Evolutionary conservation across 495 filamentous ascomycete species (phyloP), one percentile per base, ranked within the genome.

Genomic region (Podospora tetraspora): DNA sequence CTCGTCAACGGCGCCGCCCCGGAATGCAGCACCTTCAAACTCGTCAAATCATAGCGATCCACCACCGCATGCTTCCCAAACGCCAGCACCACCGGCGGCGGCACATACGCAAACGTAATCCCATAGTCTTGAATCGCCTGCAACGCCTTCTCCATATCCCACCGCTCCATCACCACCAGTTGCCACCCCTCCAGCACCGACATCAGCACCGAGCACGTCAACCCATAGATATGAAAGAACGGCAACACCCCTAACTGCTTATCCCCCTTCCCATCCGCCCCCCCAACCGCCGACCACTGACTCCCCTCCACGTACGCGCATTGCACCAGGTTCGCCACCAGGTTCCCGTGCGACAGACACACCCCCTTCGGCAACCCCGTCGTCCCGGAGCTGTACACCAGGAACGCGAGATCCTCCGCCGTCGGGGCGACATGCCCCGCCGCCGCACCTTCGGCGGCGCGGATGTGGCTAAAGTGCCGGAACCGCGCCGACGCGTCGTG

Each of bases 331-430:
- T 97, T 95, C 69, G 92, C 79, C 3, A 94, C 82, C 61, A 97
- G 88, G 77, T 97, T 97, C 63, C 77, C 72, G 75, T 98, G 94
- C 57, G 85, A 90, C 10, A 97, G 80, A 87, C 91, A 91, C n/a
- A 97, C 94, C 21, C 94, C 94, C 79, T 98, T 97, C 2, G 95
- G 94, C 64, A 91, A 78, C 16, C 94, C 94, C 0, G 94, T 97
- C 0, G 94, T 97, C n/a, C 94, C 94, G 27, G 89, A 92, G 34
- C 86, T 90, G 78, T 97, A 98, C 69, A 95, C 82, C 24, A 92
- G 77, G 72, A 91, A 92, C 19, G 87, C 86, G 13, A 88, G 62
- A 69, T 91, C 90, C 69, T 91, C 90, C 66, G 85, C 83, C 60
- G 80, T 79, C 0, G 86, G 83, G 66, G 87, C 78, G 24, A 86